Base-by-base conservation (phyloP, 495 filamentous ascomycete species). In the Penicillium herquei region DNA sequence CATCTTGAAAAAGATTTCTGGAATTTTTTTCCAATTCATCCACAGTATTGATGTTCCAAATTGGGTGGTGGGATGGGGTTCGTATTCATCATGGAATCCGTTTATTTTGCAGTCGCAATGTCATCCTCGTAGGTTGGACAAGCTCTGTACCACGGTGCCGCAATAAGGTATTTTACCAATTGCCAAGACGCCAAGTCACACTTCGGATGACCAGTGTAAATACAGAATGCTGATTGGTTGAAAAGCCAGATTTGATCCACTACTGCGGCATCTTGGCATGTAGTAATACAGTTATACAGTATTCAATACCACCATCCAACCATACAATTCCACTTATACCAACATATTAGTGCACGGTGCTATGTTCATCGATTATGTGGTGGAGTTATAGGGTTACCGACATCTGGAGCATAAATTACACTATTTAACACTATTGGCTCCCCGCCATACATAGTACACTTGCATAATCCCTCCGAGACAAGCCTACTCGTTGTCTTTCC, bases 121-220 rank as follows among this genome's bases (percentile, higher is more conserved):
- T 39, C 14, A 46, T 51, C 32, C n/a, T 37, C 13, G 54, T 31
- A 42, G 42, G 50, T 58, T 14, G 59, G 31, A 56, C 56, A 52
- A 44, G 52, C n/a, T 45, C 21, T 34, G 54, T 63, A 31, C 44
- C 17, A 56, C 30, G 49, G 21, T 54, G 42, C 26, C 41, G 49
- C 51, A 54, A 62, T 46, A 13, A 63, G 43, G 52, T 59, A 63
- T 52, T 57, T 64, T 66, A 66, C 65, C 49, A 51, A 47, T 45
- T 43, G 71, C 71, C 71, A 74, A 74, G 71, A 31, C 45, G 71
- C 71, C 71, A 72, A 72, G 71, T n/a, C 39, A 35, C 52, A 57
- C 31, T 57, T 58, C 61, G 59, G 61, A 61, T 63, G 58, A 60
- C 40, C 34, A 52, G 51, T 50, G 17, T 30, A 26, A 33, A 18